Conservation (phyloP, 1,284 basidiomycete species). For the Ustilago cynodontis region DNA sequence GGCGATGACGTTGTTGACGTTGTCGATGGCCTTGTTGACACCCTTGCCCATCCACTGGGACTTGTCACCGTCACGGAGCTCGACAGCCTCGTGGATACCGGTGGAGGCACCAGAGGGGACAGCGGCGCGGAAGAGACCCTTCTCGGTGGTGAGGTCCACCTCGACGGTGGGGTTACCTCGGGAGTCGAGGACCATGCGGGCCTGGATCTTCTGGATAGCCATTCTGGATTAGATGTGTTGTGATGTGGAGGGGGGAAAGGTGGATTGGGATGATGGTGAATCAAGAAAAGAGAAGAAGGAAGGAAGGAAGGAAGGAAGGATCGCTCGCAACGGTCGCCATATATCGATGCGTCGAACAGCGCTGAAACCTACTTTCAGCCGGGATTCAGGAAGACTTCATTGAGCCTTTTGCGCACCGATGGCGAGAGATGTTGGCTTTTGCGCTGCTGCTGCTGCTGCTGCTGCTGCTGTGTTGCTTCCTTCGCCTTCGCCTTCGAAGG, state of each 20-base stretch:
- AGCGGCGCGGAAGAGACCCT: constrained; percentile 89
- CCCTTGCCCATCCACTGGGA: constrained; percentile 89
- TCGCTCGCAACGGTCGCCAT: constrained; percentile 15
- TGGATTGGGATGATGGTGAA: constrained; percentile 21
- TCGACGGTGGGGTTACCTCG: constrained; percentile 70
- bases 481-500: neutral
- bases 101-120: constrained; percentile 99
- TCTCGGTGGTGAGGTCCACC: constrained; percentile 68
- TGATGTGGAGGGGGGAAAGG: constrained; percentile 6
- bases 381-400: neutral
- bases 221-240: constrained; percentile 37
- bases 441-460: constrained; percentile 8
- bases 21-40: constrained; percentile 90
- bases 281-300: constrained; percentile 9
- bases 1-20: constrained; percentile 93
- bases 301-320: neutral
- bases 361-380: neutral
- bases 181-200: constrained; percentile 67
- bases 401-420: constrained; percentile 6
- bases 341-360: constrained; percentile 14
- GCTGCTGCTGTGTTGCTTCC: no score
- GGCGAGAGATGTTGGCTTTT: constrained; percentile 22
- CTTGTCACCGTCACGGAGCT: constrained; percentile 97
- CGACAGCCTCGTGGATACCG: constrained; percentile 97
- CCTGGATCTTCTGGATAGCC: constrained; percentile 64